A percentile compares a stretch with the other conserved stretches of the same genome.
phyloP scores from a whole-genome alignment of 2,329 filamentous ascomycete genomes.

The Ophiostoma piceae region DNA sequence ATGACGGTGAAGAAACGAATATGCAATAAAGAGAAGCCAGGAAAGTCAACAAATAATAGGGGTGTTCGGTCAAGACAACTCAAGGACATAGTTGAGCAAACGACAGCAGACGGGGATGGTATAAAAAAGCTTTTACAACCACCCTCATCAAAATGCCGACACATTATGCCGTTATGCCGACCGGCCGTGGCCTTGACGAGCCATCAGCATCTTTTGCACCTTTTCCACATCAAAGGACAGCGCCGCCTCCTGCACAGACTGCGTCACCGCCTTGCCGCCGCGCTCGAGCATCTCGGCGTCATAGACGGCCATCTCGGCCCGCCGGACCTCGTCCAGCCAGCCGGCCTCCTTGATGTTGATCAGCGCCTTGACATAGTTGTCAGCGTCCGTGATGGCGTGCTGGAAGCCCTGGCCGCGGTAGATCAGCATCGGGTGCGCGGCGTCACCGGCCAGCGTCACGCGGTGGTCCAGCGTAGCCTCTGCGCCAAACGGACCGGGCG shows the following conservation, averaged over 20 bases:
- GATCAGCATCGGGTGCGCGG: conserved; percentile 43
- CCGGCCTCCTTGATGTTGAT: conserved; percentile 26
- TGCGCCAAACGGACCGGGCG: conserved; percentile 31
- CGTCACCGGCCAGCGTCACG: conserved; percentile 39
- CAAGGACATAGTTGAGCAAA: too few species aligned
- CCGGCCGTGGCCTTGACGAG: conserved; percentile 30
- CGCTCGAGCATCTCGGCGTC: conserved; percentile 34
- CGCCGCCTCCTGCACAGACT: conserved; percentile 35
- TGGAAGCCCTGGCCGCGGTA: conserved; percentile 45
- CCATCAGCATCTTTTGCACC: conserved; percentile 36
- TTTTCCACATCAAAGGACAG: conserved; percentile 32
- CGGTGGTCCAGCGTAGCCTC: conserved; percentile 32
- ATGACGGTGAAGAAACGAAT: background rate
- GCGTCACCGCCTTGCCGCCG: conserved; percentile 34
- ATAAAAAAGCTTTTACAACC: too few species aligned
- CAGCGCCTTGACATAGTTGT: conserved; percentile 37
- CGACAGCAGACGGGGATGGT: too few species aligned
- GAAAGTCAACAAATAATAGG: conserved; percentile 1
- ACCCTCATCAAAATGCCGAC: background rate
- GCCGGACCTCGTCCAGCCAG: conserved; percentile 23
- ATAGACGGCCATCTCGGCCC: conserved; percentile 31
- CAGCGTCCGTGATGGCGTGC: conserved; percentile 39
- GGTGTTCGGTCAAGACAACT: background rate
- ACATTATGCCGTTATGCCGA: conserved; percentile 26
- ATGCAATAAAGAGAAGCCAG: background rate